These are phyloP conservation scores for Microstroma glucosiphilum DNA, from an alignment of 1,284 basidiomycete species.

Conservation along the genomic window DNA sequence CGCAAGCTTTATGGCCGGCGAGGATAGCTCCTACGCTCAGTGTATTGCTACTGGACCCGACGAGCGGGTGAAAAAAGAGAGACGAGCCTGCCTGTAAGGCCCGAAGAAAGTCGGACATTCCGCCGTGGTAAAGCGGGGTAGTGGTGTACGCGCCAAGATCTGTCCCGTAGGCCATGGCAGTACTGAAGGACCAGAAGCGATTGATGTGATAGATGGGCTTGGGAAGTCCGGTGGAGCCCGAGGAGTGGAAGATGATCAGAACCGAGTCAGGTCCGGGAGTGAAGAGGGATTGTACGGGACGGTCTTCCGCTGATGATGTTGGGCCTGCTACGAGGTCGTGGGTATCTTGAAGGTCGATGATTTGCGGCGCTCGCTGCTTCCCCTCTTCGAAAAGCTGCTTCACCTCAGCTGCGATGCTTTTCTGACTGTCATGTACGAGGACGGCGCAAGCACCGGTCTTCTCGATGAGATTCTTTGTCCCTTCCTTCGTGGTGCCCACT, in stretches of 20 bases:
- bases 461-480: conserved; percentile 59
- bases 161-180: conserved; percentile 25
- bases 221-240: conserved; percentile 58
- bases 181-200: conserved; percentile 34
- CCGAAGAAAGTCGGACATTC: conserved; percentile 52
- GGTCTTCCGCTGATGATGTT: not conserved
- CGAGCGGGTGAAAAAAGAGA: conserved; percentile 51
- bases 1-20: not conserved
- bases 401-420: conserved; percentile 41
- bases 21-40: not conserved
- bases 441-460: conserved; percentile 56
- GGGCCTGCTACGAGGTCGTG: not conserved
- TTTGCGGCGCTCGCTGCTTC: not conserved
- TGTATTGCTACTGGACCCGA: conserved; percentile 23
- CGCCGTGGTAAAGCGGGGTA: conserved; percentile 55
- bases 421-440: conserved; percentile 53
- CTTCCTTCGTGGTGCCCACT: conserved; percentile 58
- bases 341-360: not conserved
- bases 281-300: not conserved
- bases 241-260: conserved; percentile 61
- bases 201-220: conserved; percentile 51
- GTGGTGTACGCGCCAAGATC: conserved; percentile 52
- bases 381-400: conserved; percentile 17
- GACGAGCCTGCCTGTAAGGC: conserved; percentile 52
- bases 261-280: conserved; percentile 47